Percentiles rank a stretch among this genome's conserved stretches.
phyloP scores from a whole-genome alignment of 2,329 filamentous ascomycete genomes.

The Escovopsis sp. region DNA sequence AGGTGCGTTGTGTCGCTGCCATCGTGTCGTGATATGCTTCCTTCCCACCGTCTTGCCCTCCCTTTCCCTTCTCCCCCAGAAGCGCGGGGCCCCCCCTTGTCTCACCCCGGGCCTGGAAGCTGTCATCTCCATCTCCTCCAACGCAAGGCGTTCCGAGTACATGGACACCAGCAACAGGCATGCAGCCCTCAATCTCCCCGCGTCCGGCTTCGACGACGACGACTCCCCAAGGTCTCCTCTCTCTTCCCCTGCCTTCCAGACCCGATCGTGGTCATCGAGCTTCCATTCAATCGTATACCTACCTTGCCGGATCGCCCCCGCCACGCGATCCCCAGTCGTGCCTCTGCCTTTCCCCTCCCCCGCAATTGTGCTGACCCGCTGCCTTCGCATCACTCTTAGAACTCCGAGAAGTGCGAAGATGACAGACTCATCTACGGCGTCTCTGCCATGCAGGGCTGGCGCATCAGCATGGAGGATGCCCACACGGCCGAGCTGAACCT shows the following conservation, averaged over 20 bases:
- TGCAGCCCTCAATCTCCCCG: no score
- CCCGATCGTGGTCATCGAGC: background rate
- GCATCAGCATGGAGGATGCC: conserved; percentile 98
- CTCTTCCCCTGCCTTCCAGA: no score
- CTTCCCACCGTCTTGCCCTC: conserved; percentile 4
- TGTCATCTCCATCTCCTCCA: no score
- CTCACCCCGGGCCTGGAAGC: background rate
- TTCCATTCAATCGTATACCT: background rate
- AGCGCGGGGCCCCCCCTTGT: background rate
- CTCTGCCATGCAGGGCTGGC: conserved; percentile 99
- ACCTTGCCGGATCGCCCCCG: no score
- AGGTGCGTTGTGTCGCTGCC: conserved; percentile 43
- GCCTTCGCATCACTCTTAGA: conserved; percentile 32
- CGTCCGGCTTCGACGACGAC: no score
- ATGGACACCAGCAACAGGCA: no score
- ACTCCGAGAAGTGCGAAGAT: conserved; percentile 82
- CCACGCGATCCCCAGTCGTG: background rate
- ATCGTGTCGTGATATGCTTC: conserved; percentile 1
- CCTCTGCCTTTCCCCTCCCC: background rate
- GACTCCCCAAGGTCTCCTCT: no score
- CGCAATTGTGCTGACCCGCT: conserved; percentile 12
- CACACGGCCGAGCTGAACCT: conserved; percentile 85
- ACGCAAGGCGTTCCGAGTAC: background rate
- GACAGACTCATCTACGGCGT: conserved; percentile 85
- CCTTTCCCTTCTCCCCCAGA: background rate